Evolutionary conservation across 441 rosid species (phyloP).

Genomic region (Euphorbia celastroides): DNA sequence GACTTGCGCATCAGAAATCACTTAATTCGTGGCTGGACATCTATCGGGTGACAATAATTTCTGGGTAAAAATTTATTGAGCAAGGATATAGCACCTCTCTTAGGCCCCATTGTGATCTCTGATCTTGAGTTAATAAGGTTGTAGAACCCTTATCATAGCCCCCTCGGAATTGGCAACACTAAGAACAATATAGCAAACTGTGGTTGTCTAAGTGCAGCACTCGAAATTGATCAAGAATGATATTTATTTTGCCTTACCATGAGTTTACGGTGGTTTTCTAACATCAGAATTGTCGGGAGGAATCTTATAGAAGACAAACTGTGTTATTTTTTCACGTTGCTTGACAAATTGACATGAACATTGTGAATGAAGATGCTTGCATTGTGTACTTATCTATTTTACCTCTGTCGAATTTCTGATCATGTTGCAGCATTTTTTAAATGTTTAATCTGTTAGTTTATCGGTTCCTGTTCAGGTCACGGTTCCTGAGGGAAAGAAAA

Average conservation of each 20-base stretch:
- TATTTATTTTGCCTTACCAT: too few relatives aligned
- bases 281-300: neutral
- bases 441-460: neutral
- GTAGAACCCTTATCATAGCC: too few relatives aligned
- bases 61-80: too few relatives aligned
- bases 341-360: neutral
- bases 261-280: neutral
- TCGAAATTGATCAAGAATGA: too few relatives aligned
- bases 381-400: neutral
- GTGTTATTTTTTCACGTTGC: neutral
- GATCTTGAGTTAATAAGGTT: too few relatives aligned
- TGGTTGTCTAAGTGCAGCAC: too few relatives aligned
- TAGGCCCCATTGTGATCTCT: too few relatives aligned
- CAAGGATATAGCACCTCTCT: too few relatives aligned
- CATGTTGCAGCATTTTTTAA: too few relatives aligned
- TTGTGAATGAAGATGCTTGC: neutral
- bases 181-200: too few relatives aligned
- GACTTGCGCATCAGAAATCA: neutral
- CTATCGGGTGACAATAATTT: neutral
- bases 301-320: neutral
- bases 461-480: constrained; percentile 49
- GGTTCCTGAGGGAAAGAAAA: constrained; percentile 66
- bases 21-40: neutral
- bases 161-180: too few relatives aligned
- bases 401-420: neutral